phyloP scores from a whole-genome alignment of 2,329 filamentous ascomycete genomes.

The Camillea tinctor region DNA sequence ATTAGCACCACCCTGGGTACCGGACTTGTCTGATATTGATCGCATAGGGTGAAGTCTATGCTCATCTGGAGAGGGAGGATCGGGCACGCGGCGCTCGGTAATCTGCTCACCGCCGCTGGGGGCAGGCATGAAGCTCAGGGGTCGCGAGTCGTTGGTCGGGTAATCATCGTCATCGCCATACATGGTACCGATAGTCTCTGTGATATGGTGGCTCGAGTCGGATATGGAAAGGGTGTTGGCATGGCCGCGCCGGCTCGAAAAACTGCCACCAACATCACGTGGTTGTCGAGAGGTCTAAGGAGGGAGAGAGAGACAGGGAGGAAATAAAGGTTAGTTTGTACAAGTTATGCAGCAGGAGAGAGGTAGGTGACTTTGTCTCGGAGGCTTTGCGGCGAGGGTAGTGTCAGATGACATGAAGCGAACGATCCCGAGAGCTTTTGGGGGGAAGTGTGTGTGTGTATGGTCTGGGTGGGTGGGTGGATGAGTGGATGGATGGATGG shows the following conservation, averaged over 20 bases:
- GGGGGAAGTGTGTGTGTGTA: background rate
- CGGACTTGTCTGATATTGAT: conserved; percentile 46
- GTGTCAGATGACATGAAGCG: no score
- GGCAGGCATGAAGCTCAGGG: conserved; percentile 71
- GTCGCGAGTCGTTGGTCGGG: conserved; percentile 51
- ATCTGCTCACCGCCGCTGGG: conserved; percentile 55
- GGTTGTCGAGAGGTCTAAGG: conserved; percentile 57
- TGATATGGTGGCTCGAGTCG: conserved; percentile 91
- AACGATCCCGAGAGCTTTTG: no score
- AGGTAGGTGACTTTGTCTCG: background rate
- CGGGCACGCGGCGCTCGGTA: conserved; percentile 32
- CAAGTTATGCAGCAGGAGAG: background rate
- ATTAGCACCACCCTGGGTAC: conserved; percentile 14
- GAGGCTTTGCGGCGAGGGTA: background rate
- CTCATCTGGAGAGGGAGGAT: conserved; percentile 36
- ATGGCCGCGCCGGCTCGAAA: conserved; percentile 59
- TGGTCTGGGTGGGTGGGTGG: background rate
- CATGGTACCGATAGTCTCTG: conserved; percentile 86
- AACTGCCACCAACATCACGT: conserved; percentile 56
- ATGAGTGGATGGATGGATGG: no score
- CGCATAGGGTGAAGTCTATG: conserved; percentile 43
- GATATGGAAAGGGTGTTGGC: conserved; percentile 66
- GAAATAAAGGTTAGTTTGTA: conserved; percentile 15
- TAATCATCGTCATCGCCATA: conserved; percentile 75
- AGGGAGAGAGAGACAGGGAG: background rate